These are phyloP conservation scores for Hypoxylon sp. DNA, from an alignment of 2,329 filamentous ascomycete genomes.

Conservation along the genomic window DNA sequence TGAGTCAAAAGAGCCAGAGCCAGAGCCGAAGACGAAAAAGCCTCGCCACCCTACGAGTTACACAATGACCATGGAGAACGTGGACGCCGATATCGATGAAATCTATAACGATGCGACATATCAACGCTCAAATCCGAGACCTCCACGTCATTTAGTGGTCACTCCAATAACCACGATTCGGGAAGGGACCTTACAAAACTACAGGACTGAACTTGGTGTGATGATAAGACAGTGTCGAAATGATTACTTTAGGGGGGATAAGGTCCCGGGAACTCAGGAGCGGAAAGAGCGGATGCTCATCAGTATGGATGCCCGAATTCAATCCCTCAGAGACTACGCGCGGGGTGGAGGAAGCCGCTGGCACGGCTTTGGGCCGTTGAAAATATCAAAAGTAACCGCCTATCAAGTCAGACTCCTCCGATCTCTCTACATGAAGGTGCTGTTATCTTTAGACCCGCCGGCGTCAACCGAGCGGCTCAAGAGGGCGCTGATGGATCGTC, in stretches of 20 bases:
- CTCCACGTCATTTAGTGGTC: neutral
- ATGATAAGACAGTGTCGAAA: neutral
- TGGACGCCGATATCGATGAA: slow-evolving; percentile 24
- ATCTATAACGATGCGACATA: slow-evolving; percentile 9
- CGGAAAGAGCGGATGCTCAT: neutral
- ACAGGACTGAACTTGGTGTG: slow-evolving; percentile 8
- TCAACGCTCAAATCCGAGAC: neutral
- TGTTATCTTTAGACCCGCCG: slow-evolving; percentile 15
- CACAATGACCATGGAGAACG: slow-evolving; percentile 24
- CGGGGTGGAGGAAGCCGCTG: neutral
- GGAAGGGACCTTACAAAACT: slow-evolving; percentile 10
- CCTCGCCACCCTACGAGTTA: neutral
- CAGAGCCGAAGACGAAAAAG: slow-evolving; percentile 4
- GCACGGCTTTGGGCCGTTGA: neutral
- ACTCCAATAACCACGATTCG: slow-evolving; percentile 28
- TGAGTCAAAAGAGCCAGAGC: neutral
- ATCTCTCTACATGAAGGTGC: slow-evolving; percentile 27
- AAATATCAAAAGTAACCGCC: slow-evolving; percentile 20
- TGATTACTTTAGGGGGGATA: neutral
- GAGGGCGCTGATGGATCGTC: slow-evolving; percentile 24
- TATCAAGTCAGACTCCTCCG: slow-evolving; percentile 22
- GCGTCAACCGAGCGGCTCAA: neutral
- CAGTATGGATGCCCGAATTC: neutral
- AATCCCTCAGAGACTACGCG: neutral
- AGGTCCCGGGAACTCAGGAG: neutral